Conservation (phyloP, 2,329 filamentous ascomycete species). For the Penicillium janthinellum region DNA sequence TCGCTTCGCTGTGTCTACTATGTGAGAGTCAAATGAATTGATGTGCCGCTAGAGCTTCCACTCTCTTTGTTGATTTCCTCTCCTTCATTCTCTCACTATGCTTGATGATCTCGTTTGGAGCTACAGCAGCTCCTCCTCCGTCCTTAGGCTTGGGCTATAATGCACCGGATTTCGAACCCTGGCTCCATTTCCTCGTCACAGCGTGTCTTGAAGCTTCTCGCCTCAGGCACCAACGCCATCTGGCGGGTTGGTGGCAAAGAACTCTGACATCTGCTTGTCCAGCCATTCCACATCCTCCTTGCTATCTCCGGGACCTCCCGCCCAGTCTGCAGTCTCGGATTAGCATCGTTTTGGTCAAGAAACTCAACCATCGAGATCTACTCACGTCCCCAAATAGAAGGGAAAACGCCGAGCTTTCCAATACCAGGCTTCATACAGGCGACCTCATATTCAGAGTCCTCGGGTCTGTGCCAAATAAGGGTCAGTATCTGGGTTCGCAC, state of each 20-base stretch:
- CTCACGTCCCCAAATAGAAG: slow-evolving; percentile 67
- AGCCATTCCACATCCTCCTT: slow-evolving; percentile 72
- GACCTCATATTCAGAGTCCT: slow-evolving; percentile 77
- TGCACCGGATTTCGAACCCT: no score
- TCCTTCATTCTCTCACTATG: not conserved
- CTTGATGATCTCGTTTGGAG: not conserved
- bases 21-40: not conserved
- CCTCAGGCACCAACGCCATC: slow-evolving; percentile 1
- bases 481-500: not conserved
- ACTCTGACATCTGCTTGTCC: slow-evolving; percentile 60
- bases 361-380: slow-evolving; percentile 11
- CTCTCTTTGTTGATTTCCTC: not conserved
- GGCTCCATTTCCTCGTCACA: not conserved
- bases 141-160: not conserved
- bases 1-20: no score
- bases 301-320: slow-evolving; percentile 70
- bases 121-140: not conserved
- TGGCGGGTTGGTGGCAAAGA: slow-evolving; percentile 46
- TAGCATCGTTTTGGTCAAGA: slow-evolving; percentile 1
- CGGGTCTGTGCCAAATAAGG: slow-evolving; percentile 53
- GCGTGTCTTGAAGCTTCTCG: slow-evolving; percentile 8
- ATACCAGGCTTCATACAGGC: slow-evolving; percentile 61
- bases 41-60: not conserved
- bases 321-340: slow-evolving; percentile 51
- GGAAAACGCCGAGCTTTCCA: slow-evolving; percentile 57